Conservation (phyloP, 1,284 basidiomycete genomes). For the Rhodotorula sp. region DNA sequence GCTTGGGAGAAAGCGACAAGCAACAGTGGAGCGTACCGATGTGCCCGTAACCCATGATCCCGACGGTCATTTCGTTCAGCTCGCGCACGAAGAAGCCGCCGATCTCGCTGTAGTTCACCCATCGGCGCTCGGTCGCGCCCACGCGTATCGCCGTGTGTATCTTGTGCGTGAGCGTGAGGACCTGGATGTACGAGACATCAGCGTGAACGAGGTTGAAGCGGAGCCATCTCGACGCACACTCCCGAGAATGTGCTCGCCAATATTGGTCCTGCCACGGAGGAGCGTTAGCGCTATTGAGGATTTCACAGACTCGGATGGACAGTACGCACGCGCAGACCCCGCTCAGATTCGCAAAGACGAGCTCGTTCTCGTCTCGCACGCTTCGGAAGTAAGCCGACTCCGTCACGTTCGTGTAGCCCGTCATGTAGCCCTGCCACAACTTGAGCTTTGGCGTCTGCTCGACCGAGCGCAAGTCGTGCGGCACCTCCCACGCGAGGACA, state of each 20-base stretch:
- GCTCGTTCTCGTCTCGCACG: too few relatives aligned
- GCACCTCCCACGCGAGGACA: too few relatives aligned
- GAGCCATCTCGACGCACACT: neutral
- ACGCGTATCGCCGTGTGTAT: conserved; percentile 6
- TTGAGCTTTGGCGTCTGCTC: too few relatives aligned
- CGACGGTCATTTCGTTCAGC: conserved; percentile 23
- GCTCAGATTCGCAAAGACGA: too few relatives aligned
- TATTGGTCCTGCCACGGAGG: conserved; percentile 4
- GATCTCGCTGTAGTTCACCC: conserved; percentile 19
- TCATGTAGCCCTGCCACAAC: too few relatives aligned
- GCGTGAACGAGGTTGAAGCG: too few relatives aligned
- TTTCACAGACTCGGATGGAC: too few relatives aligned
- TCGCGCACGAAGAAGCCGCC: conserved; percentile 30
- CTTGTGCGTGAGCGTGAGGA: conserved; percentile 25
- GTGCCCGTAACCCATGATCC: conserved; percentile 35
- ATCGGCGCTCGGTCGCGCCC: conserved; percentile 16
- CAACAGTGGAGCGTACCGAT: conserved; percentile 17
- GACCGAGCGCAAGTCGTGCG: too few relatives aligned
- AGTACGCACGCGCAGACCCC: too few relatives aligned
- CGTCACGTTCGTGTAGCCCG: too few relatives aligned
- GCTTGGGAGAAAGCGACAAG: too few relatives aligned
- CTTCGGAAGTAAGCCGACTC: too few relatives aligned
- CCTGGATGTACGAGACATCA: neutral
- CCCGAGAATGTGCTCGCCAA: conserved; percentile 33
- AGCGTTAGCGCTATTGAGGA: neutral